Evolutionary conservation across 2,329 filamentous ascomycete species (phyloP), one percentile per base, ranked within the genome.

Genomic region (Atkinsonella hypoxylon): DNA sequence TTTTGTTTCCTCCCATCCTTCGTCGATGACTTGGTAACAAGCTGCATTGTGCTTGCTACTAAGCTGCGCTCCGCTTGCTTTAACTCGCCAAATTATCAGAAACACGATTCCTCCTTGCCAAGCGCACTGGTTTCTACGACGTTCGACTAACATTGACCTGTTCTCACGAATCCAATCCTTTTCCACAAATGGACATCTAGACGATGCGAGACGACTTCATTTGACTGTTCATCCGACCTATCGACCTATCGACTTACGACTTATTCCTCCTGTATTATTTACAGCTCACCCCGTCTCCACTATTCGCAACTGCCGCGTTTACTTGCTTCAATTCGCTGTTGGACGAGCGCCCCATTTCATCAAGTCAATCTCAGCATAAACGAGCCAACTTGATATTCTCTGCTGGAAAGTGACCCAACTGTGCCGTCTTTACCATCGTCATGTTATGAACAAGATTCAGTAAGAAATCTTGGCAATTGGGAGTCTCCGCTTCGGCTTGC

Each of bases 391-490:
- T 36, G 15, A 36, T 15, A 18, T n/a, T 12, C 8, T 39, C 13
- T 20, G 30, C 26, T 13, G 17, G 17, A 48, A 34, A 5, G n/a
- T 4, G 11, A 31, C 10, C 32, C 30, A 30, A 46, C 45, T 43
- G 42, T 46, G 47, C 47, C 43, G 47, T 20, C 20, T 44, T 49
- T 22, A 39, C 43, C 39, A 41, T 49, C 47, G 51, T 43, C 51
- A 52, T 52, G 51, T 38, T 52, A 43, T 52, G 31, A 49, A 47
- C 36, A 41, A n/a, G n/a, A 18, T 34, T 31, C n/a, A 43, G 4
- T 26, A 22, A 39, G 30, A 30, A 44, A 38, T 17, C n/a, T 39
- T 30, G 40, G 45, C 45, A 46, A 34, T 36, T 39, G 47, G 47
- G 22, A 15, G 12, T 49, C 18, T 20, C 5, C 12, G n/a, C 42